Evolutionary conservation across 2,329 filamentous ascomycete genomes (phyloP), one percentile per base, ranked within the genome.

Genomic region (Trichophyton simii): DNA sequence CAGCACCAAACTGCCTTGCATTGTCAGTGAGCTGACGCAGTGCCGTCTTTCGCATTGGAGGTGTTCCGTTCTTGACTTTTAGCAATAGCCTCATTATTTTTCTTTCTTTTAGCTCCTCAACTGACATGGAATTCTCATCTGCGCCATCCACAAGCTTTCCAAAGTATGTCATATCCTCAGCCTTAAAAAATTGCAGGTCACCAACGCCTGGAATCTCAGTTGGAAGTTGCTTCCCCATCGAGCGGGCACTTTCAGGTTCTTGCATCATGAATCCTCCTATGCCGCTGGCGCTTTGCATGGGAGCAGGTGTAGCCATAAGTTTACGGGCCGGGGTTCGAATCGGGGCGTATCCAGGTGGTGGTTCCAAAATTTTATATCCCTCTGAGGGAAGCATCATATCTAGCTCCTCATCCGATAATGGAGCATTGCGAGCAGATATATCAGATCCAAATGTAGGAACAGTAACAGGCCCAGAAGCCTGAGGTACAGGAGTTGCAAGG

Each of bases 11-110:
- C 74, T 92, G 89, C 61, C 92, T 87, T 36, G 94, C 94, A 73
- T 99, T 99, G 73, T 99, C 94, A 18, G 94, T 99, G 64, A 99
- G 85, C 74, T 99, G 94, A 76, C 94, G 88, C 69, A 99, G 82
- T 25, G 94, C 94, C 41, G 94, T 99, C 81, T 99, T 99, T 76
- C 94, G 83, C 94, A 97, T 97, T 0, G 94, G 92, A 28, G 94
- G 94, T 46, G 94, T 97, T 70, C 94, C 94, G 72, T 99, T 99
- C 83, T 99, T 99, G 80, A 99, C 92, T 77, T 99, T 99, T 61
- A 99, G 82, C 54, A 99, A 80, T 61, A 99, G 78, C 67, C 94
- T 83, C 94, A 99, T 97, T 71, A 99, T 99, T 77, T 99, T 99
- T 64, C 94, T 84, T 76, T 99, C 92, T 76, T 99, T 97, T 59